A percentile compares a stretch with the other conserved stretches of the same genome.
Conservation (phyloP, 1,284 basidiomycete species). For the Clitocybe nebularis region DNA sequence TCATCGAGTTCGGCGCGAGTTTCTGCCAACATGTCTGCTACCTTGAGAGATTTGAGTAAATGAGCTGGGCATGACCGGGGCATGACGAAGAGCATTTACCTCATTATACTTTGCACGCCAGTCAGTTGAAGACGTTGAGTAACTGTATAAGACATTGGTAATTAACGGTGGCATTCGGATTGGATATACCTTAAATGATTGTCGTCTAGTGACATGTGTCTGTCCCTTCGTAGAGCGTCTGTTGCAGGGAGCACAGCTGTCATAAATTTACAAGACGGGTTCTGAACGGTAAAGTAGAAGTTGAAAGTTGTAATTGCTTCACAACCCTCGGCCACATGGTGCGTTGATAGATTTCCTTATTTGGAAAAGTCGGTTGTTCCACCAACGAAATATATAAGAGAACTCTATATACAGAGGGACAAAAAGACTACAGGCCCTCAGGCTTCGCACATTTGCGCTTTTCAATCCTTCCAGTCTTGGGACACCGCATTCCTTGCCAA, state of each 20-base stretch:
- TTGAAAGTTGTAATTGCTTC: constrained; percentile 6
- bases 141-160: constrained; percentile 32
- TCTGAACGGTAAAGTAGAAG: constrained; percentile 12
- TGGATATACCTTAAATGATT: constrained; percentile 50
- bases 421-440: constrained; percentile 42
- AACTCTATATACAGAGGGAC: not conserved
- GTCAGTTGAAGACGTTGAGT: constrained; percentile 53
- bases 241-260: constrained; percentile 61
- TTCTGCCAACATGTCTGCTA: constrained; percentile 80
- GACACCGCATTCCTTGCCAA: constrained; percentile 92
- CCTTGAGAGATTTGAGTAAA: constrained; percentile 32
- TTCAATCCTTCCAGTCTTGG: constrained; percentile 77
- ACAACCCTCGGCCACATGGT: constrained; percentile 9
- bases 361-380: constrained; percentile 11
- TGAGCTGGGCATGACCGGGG: too few species aligned
- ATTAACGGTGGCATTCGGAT: constrained; percentile 13
- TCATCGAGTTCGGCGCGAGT: constrained; percentile 87
- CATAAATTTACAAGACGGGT: constrained; percentile 46
- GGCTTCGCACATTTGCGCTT: constrained; percentile 90
- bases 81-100: too few species aligned
- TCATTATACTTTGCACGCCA: constrained; percentile 86
- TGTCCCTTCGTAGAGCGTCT: constrained; percentile 55
- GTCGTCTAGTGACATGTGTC: constrained; percentile 60
- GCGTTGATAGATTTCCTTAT: constrained; percentile 13
- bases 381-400: not conserved